These are phyloP conservation scores for Oemleria cerasiformis DNA, from an alignment of 306 rosid species.

Conservation along the genomic window DNA sequence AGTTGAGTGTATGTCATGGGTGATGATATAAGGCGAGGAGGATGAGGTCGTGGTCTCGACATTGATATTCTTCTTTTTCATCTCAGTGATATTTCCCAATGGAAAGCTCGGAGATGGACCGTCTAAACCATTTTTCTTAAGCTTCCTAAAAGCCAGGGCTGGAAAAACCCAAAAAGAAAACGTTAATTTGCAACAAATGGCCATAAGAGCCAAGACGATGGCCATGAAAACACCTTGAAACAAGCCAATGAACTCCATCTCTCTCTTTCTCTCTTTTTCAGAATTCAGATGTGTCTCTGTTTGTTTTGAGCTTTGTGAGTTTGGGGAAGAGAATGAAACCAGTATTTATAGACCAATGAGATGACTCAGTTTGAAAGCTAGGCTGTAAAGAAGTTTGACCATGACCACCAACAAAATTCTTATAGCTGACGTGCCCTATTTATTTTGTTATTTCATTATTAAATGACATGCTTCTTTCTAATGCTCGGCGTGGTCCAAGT, in stretches of 20 bases:
- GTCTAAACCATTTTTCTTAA: constrained; percentile 58
- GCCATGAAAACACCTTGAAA: constrained; percentile 6
- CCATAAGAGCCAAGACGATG: constrained; percentile 14
- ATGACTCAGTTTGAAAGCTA: too few species aligned
- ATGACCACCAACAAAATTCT: background rate
- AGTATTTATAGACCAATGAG: too few species aligned
- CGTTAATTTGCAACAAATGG: constrained; percentile 24
- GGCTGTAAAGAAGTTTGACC: background rate
- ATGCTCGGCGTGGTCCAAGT: too few species aligned
- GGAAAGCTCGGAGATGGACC: constrained; percentile 84
- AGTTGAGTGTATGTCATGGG: constrained; percentile 65
- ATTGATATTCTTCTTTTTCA: constrained; percentile 36
- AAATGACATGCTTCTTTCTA: too few species aligned
- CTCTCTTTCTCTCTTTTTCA: background rate
- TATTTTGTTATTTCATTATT: background rate
- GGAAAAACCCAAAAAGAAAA: constrained; percentile 73
- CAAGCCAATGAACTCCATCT: constrained; percentile 24
- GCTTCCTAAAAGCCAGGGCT: constrained; percentile 28
- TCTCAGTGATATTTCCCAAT: constrained; percentile 66
- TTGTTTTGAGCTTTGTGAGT: too few species aligned
- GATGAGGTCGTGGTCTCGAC: background rate
- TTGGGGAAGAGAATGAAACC: too few species aligned
- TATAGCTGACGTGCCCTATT: background rate
- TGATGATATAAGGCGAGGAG: constrained; percentile 22
- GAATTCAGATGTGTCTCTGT: too few species aligned